Evolutionary conservation across 2,329 filamentous ascomycete genomes (phyloP).

Genomic region (Tympanopsis confertula): DNA sequence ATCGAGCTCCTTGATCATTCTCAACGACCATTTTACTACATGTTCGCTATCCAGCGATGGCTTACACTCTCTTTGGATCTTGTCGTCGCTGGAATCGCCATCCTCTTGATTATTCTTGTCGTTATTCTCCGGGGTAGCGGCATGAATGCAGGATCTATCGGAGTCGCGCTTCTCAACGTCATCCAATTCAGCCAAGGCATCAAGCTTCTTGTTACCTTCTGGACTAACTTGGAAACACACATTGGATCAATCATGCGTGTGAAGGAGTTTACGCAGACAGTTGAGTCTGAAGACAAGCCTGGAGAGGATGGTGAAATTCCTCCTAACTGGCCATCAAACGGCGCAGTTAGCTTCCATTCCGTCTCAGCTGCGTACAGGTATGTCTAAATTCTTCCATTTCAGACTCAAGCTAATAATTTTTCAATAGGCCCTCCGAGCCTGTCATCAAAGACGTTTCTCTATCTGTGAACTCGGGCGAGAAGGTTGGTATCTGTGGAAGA

Average conservation of each 20-base stretch:
- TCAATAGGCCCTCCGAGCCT: too few relatives aligned
- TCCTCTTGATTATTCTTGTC: conserved; percentile 33
- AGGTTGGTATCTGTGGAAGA: conserved; percentile 30
- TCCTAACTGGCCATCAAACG: too few relatives aligned
- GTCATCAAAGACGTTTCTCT: too few relatives aligned
- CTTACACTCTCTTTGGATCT: conserved; percentile 36
- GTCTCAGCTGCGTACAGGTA: too few relatives aligned
- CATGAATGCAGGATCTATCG: neutral
- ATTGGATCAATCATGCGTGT: neutral
- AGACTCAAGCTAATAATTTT: too few relatives aligned
- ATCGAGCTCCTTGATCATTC: conserved; percentile 35
- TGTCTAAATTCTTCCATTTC: too few relatives aligned
- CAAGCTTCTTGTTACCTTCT: neutral
- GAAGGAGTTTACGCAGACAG: neutral
- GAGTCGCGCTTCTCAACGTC: neutral
- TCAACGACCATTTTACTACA: conserved; percentile 43
- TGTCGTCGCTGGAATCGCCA: conserved; percentile 33
- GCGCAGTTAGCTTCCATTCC: too few relatives aligned
- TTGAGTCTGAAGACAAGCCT: neutral
- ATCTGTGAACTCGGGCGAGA: too few relatives aligned
- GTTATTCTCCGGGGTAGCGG: conserved; percentile 19
- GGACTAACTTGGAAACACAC: neutral
- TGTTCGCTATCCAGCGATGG: conserved; percentile 46
- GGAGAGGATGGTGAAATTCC: neutral
- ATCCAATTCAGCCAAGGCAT: neutral